Evolutionary conservation across 1,139 yeast species (phyloP).

Genomic region (Suhomyces terraborum): DNA sequence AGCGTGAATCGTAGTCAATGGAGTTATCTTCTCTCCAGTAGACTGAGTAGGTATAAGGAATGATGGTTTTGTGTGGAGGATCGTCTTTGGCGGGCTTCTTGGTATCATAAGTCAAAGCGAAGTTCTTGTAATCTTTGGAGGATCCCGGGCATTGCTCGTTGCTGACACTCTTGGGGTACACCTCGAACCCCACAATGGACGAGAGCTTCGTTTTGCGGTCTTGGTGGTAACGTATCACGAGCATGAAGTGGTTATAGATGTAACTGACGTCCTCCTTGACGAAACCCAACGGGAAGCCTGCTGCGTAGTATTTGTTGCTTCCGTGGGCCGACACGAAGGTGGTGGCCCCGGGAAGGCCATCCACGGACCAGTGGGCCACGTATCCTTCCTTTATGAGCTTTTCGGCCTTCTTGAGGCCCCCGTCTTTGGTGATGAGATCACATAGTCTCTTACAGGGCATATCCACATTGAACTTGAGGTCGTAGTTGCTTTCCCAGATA

Average conservation of each 20-base stretch:
- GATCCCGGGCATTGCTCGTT: constrained; percentile 72
- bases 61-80: constrained; percentile 31
- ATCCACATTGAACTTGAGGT: constrained; percentile 61
- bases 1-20: constrained; percentile 67
- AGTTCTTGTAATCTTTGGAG: constrained; percentile 56
- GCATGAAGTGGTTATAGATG: constrained; percentile 77
- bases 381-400: constrained; percentile 68
- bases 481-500: constrained; percentile 72
- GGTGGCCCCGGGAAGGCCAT: constrained; percentile 87
- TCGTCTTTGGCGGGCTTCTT: constrained; percentile 20
- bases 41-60: constrained; percentile 84
- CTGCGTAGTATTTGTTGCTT: constrained; percentile 68
- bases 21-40: constrained; percentile 84
- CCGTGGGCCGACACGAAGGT: constrained; percentile 68
- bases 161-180: constrained; percentile 79
- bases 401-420: constrained; percentile 57
- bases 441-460: constrained; percentile 68
- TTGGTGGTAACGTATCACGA: constrained; percentile 73
- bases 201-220: constrained; percentile 46
- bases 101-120: constrained; percentile 37
- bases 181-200: constrained; percentile 87
- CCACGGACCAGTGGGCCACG: constrained; percentile 81
- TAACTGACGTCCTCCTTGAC: constrained; percentile 58
- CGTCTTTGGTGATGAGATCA: constrained; percentile 54
- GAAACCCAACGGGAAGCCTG: constrained; percentile 86